These are phyloP conservation scores for Stagonosporopsis cucurbitacearum DNA, from an alignment of 2,329 filamentous ascomycete genomes.

Conservation along the genomic window DNA sequence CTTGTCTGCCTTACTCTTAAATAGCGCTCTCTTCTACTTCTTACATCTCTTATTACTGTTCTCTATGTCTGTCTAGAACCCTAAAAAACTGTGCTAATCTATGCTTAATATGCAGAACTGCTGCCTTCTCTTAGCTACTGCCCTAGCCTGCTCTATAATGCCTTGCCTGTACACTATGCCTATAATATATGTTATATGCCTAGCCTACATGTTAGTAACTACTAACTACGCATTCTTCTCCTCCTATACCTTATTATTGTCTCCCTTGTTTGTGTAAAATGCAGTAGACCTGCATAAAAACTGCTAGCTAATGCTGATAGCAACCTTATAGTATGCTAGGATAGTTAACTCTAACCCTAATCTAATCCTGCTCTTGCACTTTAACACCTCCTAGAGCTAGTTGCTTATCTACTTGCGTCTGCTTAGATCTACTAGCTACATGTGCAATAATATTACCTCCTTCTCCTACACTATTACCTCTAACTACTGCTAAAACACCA, in stretches of 20 bases:
- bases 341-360: constrained; percentile 19
- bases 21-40: background rate
- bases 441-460: constrained; percentile 17
- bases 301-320: no score
- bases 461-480: constrained; percentile 14
- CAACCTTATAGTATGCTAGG: constrained; percentile 19
- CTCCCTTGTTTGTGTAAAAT: constrained; percentile 20
- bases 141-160: no score
- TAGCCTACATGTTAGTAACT: no score
- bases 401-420: constrained; percentile 16
- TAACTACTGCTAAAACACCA: background rate
- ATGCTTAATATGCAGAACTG: no score
- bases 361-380: constrained; percentile 15
- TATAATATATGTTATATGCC: no score
- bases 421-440: constrained; percentile 16
- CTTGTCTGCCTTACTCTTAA: background rate
- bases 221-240: background rate
- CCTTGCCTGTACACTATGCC: no score
- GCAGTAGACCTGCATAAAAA: constrained; percentile 19
- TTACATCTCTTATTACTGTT: background rate
- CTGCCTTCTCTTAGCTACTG: no score
- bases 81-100: no score
- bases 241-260: constrained; percentile 15
- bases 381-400: constrained; percentile 16
- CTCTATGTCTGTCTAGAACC: no score